Conservation (phyloP, 176 grass and related monocot genomes). For the Secale cereale region DNA sequence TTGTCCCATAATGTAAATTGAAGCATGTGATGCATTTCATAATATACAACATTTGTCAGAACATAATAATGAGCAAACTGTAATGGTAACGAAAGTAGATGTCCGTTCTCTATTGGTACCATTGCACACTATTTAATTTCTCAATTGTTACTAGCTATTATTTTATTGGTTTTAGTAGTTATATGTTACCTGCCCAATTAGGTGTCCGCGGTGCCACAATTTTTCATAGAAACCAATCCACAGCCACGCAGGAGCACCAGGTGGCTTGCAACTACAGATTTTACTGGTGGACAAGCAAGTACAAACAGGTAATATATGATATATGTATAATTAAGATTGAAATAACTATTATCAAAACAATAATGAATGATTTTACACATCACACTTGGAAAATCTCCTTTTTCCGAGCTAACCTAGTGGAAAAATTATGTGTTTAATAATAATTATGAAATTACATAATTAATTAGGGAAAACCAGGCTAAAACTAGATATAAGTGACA, state of each 20-base stretch:
- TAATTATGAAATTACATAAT: too few relatives aligned
- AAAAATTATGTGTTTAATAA: too few relatives aligned
- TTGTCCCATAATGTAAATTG: background rate
- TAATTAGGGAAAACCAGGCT: too few relatives aligned
- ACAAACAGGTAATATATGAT: background rate
- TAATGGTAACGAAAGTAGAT: background rate
- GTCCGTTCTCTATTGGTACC: background rate
- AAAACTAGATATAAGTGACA: too few relatives aligned
- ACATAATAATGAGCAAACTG: background rate
- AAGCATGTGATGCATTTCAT: background rate
- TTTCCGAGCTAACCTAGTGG: too few relatives aligned
- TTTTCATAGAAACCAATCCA: conserved; percentile 47
- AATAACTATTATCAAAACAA: background rate
- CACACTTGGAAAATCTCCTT: too few relatives aligned
- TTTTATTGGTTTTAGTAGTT: background rate
- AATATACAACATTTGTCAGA: background rate
- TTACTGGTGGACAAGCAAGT: conserved; percentile 9
- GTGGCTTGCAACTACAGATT: background rate
- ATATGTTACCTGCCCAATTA: background rate
- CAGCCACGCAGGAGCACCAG: conserved; percentile 1
- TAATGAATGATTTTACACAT: background rate
- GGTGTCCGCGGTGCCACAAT: conserved; percentile 43
- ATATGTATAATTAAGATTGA: background rate
- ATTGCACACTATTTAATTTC: background rate
- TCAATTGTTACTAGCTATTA: background rate